Conservation (phyloP, 2,329 filamentous ascomycete genomes). For the Pestalotiopsis sp. region DNA sequence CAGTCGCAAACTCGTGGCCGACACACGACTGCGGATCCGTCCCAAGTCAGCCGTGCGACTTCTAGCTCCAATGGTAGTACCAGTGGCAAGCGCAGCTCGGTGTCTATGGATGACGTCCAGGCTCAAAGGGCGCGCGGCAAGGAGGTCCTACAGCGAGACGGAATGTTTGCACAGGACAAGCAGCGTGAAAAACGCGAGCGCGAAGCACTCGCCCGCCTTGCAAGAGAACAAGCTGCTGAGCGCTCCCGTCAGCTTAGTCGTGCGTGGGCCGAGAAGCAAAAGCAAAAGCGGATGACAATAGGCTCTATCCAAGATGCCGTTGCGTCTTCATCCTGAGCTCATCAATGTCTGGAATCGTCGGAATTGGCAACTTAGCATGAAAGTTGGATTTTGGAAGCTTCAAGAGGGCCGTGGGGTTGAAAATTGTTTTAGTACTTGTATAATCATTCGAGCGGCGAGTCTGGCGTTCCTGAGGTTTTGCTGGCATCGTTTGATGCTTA, state of each 20-base stretch:
- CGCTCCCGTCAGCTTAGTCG: conserved; percentile 60
- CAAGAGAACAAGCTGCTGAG: conserved; percentile 64
- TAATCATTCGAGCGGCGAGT: conserved; percentile 20
- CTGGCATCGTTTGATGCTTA: neutral
- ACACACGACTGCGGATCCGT: conserved; percentile 20
- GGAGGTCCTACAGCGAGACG: conserved; percentile 58
- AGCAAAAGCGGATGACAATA: conserved; percentile 39
- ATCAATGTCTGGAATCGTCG: neutral
- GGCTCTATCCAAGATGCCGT: conserved; percentile 26
- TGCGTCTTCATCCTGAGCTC: conserved; percentile 7
- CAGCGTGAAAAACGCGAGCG: conserved; percentile 58
- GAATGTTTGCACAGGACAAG: conserved; percentile 46
- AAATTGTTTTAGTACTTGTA: conserved; percentile 18
- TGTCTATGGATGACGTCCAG: conserved; percentile 54
- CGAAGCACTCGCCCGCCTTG: conserved; percentile 55
- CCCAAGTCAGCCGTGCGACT: conserved; percentile 38
- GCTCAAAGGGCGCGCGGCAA: conserved; percentile 56
- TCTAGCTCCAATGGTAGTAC: conserved; percentile 50
- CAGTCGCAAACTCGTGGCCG: conserved; percentile 31
- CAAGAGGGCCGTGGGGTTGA: conserved; percentile 22
- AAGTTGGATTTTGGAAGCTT: neutral
- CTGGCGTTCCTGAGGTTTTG: conserved; percentile 20
- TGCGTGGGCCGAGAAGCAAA: conserved; percentile 65
- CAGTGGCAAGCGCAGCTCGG: conserved; percentile 47
- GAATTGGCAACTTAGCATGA: neutral